A percentile compares a stretch with the other conserved stretches of the same genome.
phyloP scores from a whole-genome alignment of 2,329 filamentous ascomycete species.

The Colletotrichum australisinense region DNA sequence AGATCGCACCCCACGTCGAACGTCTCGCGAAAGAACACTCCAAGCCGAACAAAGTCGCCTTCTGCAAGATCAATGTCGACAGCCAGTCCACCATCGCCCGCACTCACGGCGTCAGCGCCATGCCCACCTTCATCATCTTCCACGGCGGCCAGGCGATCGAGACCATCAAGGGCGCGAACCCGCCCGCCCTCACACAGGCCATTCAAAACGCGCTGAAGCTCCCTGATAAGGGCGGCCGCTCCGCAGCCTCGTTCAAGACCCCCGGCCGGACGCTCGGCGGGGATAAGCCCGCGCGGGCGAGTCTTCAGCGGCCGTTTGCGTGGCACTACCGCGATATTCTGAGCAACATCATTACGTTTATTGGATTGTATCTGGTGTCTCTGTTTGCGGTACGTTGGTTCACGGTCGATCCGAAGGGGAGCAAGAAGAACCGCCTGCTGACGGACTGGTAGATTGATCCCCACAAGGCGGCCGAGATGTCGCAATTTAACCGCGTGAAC shows the following conservation, averaged over 20 bases:
- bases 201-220: conserved; percentile 77
- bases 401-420: neutral
- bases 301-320: conserved; percentile 38
- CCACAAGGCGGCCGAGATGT: conserved; percentile 70
- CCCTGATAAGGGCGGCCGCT: conserved; percentile 50
- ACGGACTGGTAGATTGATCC: conserved; percentile 63
- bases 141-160: conserved; percentile 78
- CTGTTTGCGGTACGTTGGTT: conserved; percentile 66
- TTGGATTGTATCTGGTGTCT: conserved; percentile 71
- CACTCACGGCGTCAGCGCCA: conserved; percentile 83
- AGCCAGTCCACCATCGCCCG: conserved; percentile 81
- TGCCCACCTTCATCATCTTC: conserved; percentile 96
- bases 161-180: conserved; percentile 85
- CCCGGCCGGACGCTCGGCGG: conserved; percentile 69
- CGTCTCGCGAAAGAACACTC: conserved; percentile 83
- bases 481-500: conserved; percentile 66
- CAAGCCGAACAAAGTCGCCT: conserved; percentile 84
- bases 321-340: conserved; percentile 56
- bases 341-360: conserved; percentile 63
- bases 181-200: conserved; percentile 78
- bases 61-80: conserved; percentile 93
- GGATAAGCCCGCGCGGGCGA: conserved; percentile 37
- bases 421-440: conserved; percentile 2
- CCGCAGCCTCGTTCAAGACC: conserved; percentile 62
- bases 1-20: conserved; percentile 90